Base-by-base conservation (phyloP, 306 rosid genomes). In the Lotus japonicus region DNA sequence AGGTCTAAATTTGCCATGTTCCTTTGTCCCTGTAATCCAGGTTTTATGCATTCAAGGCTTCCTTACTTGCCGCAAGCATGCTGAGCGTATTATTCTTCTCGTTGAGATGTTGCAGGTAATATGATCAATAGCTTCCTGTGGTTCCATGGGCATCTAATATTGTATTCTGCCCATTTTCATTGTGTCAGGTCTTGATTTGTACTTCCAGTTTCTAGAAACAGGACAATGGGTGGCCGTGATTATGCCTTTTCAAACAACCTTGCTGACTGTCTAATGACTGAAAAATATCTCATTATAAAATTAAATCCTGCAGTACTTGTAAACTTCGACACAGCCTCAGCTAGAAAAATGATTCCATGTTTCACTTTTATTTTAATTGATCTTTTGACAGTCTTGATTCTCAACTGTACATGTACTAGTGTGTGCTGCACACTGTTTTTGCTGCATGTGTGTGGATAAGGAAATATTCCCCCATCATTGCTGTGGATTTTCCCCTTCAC, bases 31-130 rank as follows among this genome's bases (percentile, higher is more conserved):
- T 53, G 50, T 64, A 42, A 68, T 84, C 58, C 80, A 95, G 99
- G 99, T 95, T 78, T 84, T 95, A 69, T 95, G 99, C 96, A 95
- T 95, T 78, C 99, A 95, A 88, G 99, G 99, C 59, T 95, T 95
- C 88, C 99, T 95, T 78, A 95, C 99, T 64, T 95, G 99, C 77
- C 99, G 97, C 73, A 95, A 95, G 83, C 99, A 95, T 81, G 99
- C 99, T 11, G 99, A 95, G 64, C 96, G 99, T 53, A 80, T 95
- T 74, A 90, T 95, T 84, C 97, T 95, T 79, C 99, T 95, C 49
- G 97, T 95, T 65, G 99, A 95, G 83, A 95, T 95, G 99, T 87
- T 95, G 85, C 96, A 95, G 99, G 99, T 95, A 88, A 72, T 39
- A 14, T 46, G 42, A 35, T 5, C 9, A 5, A 35, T 33, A 35